phyloP scores from a whole-genome alignment of 169 alveolate species.

The Babesia ovata region DNA sequence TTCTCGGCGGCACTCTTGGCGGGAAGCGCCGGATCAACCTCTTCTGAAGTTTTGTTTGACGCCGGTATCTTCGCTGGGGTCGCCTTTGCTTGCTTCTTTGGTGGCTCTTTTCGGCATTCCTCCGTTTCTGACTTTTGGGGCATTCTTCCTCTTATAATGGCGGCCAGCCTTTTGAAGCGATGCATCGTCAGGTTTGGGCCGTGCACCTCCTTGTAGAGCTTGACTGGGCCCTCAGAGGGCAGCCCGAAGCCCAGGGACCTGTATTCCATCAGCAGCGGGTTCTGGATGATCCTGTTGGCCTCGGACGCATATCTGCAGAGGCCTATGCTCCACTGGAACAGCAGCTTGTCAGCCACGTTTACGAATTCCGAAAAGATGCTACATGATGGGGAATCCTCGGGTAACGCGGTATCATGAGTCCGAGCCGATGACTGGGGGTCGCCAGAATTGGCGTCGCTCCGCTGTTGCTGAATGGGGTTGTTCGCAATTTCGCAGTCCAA shows the following conservation, averaged over 20 bases:
- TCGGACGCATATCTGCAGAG: conserved; percentile 35
- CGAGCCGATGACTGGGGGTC: background rate
- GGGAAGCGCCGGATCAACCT: too few species aligned
- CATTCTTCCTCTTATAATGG: background rate
- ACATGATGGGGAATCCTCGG: too few species aligned
- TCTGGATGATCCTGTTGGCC: conserved; percentile 17
- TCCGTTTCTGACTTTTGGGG: too few species aligned
- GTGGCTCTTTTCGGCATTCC: too few species aligned
- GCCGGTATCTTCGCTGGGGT: too few species aligned
- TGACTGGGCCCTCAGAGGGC: background rate
- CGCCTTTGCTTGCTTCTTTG: too few species aligned
- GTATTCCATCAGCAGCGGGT: conserved; percentile 24
- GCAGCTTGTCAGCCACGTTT: background rate
- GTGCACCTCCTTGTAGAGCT: conserved; percentile 4
- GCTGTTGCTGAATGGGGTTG: too few species aligned
- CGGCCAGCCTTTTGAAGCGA: background rate
- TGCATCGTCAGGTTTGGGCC: conserved; percentile 11
- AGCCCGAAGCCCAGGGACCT: background rate
- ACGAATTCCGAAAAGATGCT: background rate
- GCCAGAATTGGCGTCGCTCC: background rate
- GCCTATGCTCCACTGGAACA: conserved; percentile 49
- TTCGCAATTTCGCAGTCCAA: background rate
- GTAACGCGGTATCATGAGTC: too few species aligned
- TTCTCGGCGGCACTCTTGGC: too few species aligned
- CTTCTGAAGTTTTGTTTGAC: too few species aligned